A percentile compares a stretch with the other conserved stretches of the same genome.
Conservation (phyloP, 1,284 basidiomycete genomes). For the Pyrrhoderma lamaoense region DNA sequence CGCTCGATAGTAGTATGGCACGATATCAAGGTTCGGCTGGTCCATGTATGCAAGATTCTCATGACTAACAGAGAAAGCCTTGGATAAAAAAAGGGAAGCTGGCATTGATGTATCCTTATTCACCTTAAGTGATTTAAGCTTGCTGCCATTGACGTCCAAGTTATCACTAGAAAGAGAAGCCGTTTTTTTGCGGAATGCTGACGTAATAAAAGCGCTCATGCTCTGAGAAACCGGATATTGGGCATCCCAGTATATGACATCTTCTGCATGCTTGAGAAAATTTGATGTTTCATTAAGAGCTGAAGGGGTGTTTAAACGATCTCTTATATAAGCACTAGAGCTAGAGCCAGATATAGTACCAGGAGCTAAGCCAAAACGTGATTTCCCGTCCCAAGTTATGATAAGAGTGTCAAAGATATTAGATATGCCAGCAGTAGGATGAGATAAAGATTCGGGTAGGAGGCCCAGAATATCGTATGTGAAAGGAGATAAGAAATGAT, state of each 20-base stretch:
- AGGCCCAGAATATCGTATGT: constrained; percentile 23
- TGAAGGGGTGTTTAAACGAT: too few species aligned
- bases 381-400: too few species aligned
- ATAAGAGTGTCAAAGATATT: too few species aligned
- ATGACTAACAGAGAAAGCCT: constrained; percentile 16
- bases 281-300: too few species aligned
- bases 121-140: too few species aligned
- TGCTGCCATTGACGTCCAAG: too few species aligned
- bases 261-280: constrained; percentile 6
- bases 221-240: neutral
- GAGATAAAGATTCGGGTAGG: constrained; percentile 13
- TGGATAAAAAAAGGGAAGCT: constrained; percentile 15
- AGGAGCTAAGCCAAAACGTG: too few species aligned
- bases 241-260: constrained; percentile 12
- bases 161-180: too few species aligned
- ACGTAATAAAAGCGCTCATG: too few species aligned
- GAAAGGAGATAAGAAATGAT: constrained; percentile 16
- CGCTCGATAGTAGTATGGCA: constrained; percentile 76
- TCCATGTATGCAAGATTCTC: constrained; percentile 16
- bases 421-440: neutral
- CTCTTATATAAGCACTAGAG: too few species aligned
- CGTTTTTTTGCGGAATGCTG: too few species aligned
- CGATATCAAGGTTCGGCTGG: constrained; percentile 51
- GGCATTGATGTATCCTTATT: constrained; percentile 1
- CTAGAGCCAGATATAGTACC: too few species aligned